Conservation (phyloP, 2,329 filamentous ascomycete species). For the Zymoseptoria passerinii region DNA sequence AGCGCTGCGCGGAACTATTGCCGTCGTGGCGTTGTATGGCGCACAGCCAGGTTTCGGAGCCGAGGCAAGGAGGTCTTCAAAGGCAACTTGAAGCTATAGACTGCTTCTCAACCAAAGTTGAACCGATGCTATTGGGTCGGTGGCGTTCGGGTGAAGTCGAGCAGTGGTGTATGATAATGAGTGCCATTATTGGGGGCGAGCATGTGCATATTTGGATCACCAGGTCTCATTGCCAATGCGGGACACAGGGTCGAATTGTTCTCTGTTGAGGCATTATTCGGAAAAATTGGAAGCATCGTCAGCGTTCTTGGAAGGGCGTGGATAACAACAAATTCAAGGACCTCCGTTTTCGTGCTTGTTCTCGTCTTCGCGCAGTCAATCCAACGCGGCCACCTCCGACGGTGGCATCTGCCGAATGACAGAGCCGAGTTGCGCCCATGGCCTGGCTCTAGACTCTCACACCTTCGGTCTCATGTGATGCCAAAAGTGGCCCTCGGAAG, state of each 20-base stretch:
- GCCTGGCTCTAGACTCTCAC: neutral
- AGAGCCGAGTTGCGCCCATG: neutral
- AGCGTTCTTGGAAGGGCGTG: neutral
- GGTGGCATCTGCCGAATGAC: neutral
- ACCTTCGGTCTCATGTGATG: neutral
- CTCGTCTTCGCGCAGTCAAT: neutral
- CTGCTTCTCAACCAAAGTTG: neutral
- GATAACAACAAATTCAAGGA: neutral
- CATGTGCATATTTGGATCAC: neutral
- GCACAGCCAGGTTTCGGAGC: neutral
- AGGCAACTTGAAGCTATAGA: neutral
- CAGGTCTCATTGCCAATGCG: neutral
- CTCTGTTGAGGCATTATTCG: neutral
- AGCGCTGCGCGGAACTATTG: neutral
- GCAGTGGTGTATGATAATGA: neutral
- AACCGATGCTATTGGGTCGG: neutral
- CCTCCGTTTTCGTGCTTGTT: neutral
- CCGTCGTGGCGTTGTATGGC: neutral
- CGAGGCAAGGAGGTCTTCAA: neutral
- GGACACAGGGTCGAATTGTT: neutral
- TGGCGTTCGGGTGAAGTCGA: neutral
- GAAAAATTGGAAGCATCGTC: neutral
- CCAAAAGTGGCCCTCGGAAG: too few relatives aligned
- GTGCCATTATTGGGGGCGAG: neutral
- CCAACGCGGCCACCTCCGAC: neutral